Base-by-base conservation (phyloP, 2,329 filamentous ascomycete genomes). In the Epichloe brachyelytri region DNA sequence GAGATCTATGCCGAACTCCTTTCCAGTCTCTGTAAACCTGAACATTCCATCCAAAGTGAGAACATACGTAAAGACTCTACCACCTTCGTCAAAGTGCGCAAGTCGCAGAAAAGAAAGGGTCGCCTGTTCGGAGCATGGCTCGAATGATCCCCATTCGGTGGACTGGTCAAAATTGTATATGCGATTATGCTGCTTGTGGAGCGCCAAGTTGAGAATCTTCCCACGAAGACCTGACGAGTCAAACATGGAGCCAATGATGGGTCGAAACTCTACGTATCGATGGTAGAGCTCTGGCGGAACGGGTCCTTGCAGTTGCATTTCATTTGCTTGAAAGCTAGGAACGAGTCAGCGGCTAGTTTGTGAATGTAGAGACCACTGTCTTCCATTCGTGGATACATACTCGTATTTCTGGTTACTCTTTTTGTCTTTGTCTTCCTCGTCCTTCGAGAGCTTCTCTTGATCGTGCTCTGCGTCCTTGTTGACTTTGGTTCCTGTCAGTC, bases 1-100 rank as follows among this genome's bases (percentile, higher is more conserved):
- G 65, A 96, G 74, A 68, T 96, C 91, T 60, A 97, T 88, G 49
- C 90, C 88, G 53, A 96, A 96, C 61, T 96, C 90, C 60, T 93
- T 93, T 33, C 91, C 91, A 0, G 91, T 97, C 67, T 96, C 91
- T 1, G 91, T 96, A 68, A 96, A 96, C 44, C 89, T 84, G 62
- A 94, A 79, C 49, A 91, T 75, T 5, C 85, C 86, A 62, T 97
- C 91, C 6, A 96, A 76, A 0, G 88, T 95, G 20, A 97, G 72
- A 26, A 96, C 84, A 59, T 96, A 97, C 20, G 91, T 97, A 62
- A 93, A 96, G 51, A 94, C 80, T 12, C 89, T 82, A 1, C 86
- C 85, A 17, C 88, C 90, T 59, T 93, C 79, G 60, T 91, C 89
- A 62, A 85, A 91, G 60, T 95, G 88, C 0, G 82, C 85, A 60